Evolutionary conservation across 257 asterid genomes (phyloP), one percentile per base, ranked within the genome.

Genomic region (Penstemon davidsonii): DNA sequence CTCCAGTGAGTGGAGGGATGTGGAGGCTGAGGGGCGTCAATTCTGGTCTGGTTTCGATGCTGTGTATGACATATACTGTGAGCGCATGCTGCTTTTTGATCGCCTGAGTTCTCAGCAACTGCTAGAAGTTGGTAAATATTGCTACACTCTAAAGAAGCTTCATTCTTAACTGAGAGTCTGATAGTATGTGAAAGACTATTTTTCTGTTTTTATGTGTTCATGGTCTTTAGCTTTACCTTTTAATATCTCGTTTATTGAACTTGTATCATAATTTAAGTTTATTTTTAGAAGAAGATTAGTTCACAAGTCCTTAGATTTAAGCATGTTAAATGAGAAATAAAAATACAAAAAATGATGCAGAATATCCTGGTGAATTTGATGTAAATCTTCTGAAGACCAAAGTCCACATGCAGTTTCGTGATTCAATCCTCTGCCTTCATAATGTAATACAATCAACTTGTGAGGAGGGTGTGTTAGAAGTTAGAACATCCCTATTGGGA

Each of bases 41-140:
- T 90, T 90, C 75, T 90, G 96, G 96, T 93, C 92, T 3, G 92
- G 91, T 55, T 88, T 90, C 68, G 95, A 88, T 86, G 92, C 96
- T 47, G 87, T 93, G 25, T 90, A 93, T 69, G 96, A 84, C 67
- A 79, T 77, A 8, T 93, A 90, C 81, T 79, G 86, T 18, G 92
- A 88, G 47, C 82, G 87, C 54, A 90, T 93, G 99, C 95, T 88
- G 62, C 69, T 77, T 68, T 87, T 81, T 51, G 96, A 90, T 64
- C 95, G 85, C 11, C 53, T 76, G 42, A 87, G 56, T 75, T 86
- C 87, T 72, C 99, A 88, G 84, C 99, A 81, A 59, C 86, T 90
- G 80, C 85, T 67, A 4, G 91, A 93, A 85, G 74, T 83, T 71
- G 96, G 98, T 88, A 88, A 84, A 67, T 50, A 18, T 73, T 78